These are phyloP conservation scores for Purpureocillium takamizusanense DNA, from an alignment of 2,329 filamentous ascomycete genomes.

Conservation along the genomic window DNA sequence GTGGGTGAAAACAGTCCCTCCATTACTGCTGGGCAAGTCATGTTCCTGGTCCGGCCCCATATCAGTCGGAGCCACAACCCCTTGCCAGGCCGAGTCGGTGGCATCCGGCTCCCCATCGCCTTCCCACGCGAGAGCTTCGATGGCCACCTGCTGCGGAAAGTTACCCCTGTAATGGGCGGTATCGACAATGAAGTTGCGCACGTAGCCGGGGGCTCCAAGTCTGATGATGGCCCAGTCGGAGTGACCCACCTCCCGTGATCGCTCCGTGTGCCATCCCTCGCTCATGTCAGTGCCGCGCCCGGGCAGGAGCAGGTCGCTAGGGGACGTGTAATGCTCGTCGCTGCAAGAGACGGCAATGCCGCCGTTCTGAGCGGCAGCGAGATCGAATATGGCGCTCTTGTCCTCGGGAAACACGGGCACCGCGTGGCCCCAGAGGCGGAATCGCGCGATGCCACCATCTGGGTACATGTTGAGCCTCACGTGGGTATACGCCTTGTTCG, in stretches of 20 bases:
- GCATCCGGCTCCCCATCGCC: conserved; percentile 43
- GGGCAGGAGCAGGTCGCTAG: conserved; percentile 68
- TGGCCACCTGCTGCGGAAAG: conserved; percentile 66
- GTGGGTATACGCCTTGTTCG: conserved; percentile 64
- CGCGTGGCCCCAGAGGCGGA: conserved; percentile 66
- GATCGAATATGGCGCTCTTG: conserved; percentile 57
- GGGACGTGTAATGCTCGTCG: conserved; percentile 76
- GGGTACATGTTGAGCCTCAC: conserved; percentile 78
- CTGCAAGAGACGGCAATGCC: conserved; percentile 67
- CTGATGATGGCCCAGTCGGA: conserved; percentile 71
- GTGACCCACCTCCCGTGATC: conserved; percentile 62
- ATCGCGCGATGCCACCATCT: conserved; percentile 73
- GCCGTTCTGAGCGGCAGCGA: conserved; percentile 70
- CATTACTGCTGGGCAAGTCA: conserved; percentile 46
- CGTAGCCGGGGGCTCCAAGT: conserved; percentile 55
- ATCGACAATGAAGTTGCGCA: conserved; percentile 63
- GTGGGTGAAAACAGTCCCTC: conserved; percentile 61
- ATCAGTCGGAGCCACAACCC: conserved; percentile 57
- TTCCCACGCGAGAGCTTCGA: conserved; percentile 52
- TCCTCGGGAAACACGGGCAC: conserved; percentile 67
- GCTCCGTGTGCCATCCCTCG: conserved; percentile 77
- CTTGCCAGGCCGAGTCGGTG: conserved; percentile 54
- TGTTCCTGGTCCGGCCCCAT: conserved; percentile 67
- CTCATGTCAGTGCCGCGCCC: conserved; percentile 77
- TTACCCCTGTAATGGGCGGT: conserved; percentile 79